phyloP scores from a whole-genome alignment of 2,329 filamentous ascomycete genomes.

The Falciphora oryzae region DNA sequence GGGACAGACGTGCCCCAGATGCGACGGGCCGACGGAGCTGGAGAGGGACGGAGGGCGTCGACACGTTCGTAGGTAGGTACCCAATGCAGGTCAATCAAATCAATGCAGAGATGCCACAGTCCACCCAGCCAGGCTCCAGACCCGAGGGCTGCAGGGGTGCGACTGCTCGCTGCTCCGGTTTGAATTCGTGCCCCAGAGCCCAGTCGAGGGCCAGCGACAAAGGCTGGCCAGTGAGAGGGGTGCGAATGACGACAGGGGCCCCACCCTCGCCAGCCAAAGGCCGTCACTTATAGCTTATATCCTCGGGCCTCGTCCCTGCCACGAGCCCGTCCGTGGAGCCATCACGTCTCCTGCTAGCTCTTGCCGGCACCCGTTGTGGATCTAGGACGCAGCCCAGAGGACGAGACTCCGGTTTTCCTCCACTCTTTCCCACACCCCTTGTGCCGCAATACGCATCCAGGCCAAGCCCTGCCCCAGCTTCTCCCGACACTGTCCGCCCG shows the following conservation, averaged over 20 bases:
- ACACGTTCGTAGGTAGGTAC: not conserved
- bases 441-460: not conserved
- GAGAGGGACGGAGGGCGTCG: not conserved
- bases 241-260: not conserved
- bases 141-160: slow-evolving; percentile 10
- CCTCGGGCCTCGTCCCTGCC: slow-evolving; percentile 7
- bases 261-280: not conserved
- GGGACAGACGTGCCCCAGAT: not conserved
- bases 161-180: slow-evolving; percentile 10
- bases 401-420: not conserved
- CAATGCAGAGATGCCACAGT: slow-evolving; percentile 4
- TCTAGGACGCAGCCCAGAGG: slow-evolving; percentile 6
- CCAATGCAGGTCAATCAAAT: not conserved
- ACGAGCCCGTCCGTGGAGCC: slow-evolving; percentile 10
- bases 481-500: slow-evolving; percentile 9
- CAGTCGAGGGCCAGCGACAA: slow-evolving; percentile 5
- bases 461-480: slow-evolving; percentile 8
- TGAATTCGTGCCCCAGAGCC: slow-evolving; percentile 11
- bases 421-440: slow-evolving; percentile 4
- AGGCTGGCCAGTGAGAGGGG: slow-evolving; percentile 2
- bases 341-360: slow-evolving; percentile 5
- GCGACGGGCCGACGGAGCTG: not conserved
- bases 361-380: slow-evolving; percentile 1
- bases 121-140: not conserved
- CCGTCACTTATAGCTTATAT: slow-evolving; percentile 7